Percentiles rank a stretch among this genome's conserved stretches.
phyloP scores from a whole-genome alignment of 2,329 filamentous ascomycete species.

The Trichoderma harzianum region DNA sequence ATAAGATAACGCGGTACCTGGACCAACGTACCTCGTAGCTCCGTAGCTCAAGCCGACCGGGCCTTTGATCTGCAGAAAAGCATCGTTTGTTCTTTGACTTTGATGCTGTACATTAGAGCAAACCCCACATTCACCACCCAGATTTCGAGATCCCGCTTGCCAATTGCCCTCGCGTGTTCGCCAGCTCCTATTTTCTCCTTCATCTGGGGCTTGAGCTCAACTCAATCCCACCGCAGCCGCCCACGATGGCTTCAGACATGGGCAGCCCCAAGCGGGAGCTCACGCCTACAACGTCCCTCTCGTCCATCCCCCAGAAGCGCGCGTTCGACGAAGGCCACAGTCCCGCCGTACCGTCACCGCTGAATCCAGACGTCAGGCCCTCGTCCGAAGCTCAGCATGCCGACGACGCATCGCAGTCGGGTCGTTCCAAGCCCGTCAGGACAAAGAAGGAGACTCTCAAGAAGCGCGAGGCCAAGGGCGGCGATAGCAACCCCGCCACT shows the following conservation, averaged over 20 bases:
- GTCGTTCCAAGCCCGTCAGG: slow-evolving; percentile 41
- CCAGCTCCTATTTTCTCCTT: not conserved
- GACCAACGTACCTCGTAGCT: not conserved
- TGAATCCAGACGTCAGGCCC: slow-evolving; percentile 62
- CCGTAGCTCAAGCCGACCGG: not conserved
- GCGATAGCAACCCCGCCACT: slow-evolving; percentile 52
- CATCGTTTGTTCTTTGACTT: not conserved
- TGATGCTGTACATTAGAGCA: not conserved
- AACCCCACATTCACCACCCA: not conserved
- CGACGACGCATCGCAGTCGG: slow-evolving; percentile 44
- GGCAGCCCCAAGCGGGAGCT: slow-evolving; percentile 41
- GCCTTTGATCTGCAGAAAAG: not conserved
- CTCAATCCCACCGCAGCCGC: not conserved
- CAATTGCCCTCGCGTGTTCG: not conserved
- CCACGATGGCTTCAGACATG: slow-evolving; percentile 36
- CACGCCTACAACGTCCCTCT: slow-evolving; percentile 38
- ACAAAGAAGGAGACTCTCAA: slow-evolving; percentile 65
- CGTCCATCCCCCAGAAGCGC: slow-evolving; percentile 61
- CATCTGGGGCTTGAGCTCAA: not conserved
- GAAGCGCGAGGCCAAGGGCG: slow-evolving; percentile 63
- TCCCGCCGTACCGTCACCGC: slow-evolving; percentile 68
- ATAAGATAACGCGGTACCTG: slow-evolving; percentile 15
- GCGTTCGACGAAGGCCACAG: slow-evolving; percentile 66
- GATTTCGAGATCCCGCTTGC: not conserved
- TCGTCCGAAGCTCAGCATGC: slow-evolving; percentile 36